Base-by-base conservation (phyloP, 352 stramenopile genomes). In the Phytopythium ostracodes region DNA sequence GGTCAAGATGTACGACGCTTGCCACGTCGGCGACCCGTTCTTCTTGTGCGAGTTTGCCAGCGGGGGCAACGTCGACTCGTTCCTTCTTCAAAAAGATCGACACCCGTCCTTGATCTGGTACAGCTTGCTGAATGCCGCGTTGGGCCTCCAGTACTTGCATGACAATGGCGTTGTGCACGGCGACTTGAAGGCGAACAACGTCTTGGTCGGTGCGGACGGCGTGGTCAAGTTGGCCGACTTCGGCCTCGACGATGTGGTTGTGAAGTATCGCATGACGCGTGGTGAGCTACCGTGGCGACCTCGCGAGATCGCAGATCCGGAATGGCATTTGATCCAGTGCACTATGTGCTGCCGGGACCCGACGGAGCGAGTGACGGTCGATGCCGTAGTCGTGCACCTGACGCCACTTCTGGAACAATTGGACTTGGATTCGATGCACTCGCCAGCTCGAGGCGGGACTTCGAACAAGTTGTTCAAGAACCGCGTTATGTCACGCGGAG, bases 111-210 rank as follows among this genome's bases (percentile, higher is more conserved):
- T 51, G 38, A 17, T 67, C 49, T 43, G 68, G 65, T 40, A 67
- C 66, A 67, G 59, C 53, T 11, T 76, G 66, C 60, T 46, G 57
- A 77, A 54, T 63, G 65, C 38, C 44, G 66, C 22, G 38, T 63
- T 15, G 27, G 70, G 70, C 0, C 40, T 77, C 17, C 55, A 70
- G 46, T 77, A 77, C 43, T 62, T 77, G 22, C 70, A 77, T 7
- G 63, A 74, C 5, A 62, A 65, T 29, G 73, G 66, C 31, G 67
- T 77, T 20, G 70, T 75, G n/a, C 70, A 77, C 49, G 70, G 70
- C 2, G 66, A 76, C 29, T 56, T 76, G 51, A 76, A 76, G 59
- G 72, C 66, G n/a, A 69, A 74, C 64, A 77, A 77, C 51, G 70
- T 77, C 51, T 60, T 77, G 43, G 64, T 77, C 12, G 59, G 56